Percentiles rank a stretch among this genome's conserved stretches.
Conservation (phyloP, 352 stramenopile genomes). For the Globisporangium radiosum region DNA sequence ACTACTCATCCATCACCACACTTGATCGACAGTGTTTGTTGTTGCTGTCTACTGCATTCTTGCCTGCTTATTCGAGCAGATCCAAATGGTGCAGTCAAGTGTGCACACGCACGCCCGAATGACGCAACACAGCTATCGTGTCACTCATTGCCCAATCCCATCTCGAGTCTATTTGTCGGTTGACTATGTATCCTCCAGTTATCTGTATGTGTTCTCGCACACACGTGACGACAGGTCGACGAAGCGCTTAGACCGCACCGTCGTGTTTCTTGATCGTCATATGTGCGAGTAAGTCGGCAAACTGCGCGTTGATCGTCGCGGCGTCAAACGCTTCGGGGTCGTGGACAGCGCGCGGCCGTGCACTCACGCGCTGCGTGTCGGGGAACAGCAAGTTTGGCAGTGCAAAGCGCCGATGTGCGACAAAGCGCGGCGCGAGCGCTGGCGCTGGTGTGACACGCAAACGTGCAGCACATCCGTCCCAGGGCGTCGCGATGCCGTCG, state of each 20-base stretch:
- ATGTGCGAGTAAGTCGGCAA: slow-evolving; percentile 23
- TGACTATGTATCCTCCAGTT: too few species aligned
- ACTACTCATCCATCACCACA: too few species aligned
- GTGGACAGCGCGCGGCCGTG: slow-evolving; percentile 32
- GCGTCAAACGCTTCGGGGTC: slow-evolving; percentile 52
- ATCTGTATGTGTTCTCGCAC: too few species aligned
- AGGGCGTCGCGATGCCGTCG: slow-evolving; percentile 52
- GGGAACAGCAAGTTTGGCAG: slow-evolving; percentile 68
- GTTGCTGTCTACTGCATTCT: too few species aligned
- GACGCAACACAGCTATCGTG: too few species aligned
- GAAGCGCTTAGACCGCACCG: neutral
- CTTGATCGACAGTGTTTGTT: too few species aligned
- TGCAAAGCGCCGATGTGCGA: slow-evolving; percentile 34
- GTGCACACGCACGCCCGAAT: too few species aligned
- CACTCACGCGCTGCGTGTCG: slow-evolving; percentile 57
- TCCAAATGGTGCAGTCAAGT: too few species aligned
- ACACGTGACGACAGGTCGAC: too few species aligned
- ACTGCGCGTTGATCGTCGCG: slow-evolving; percentile 41
- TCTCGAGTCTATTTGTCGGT: too few species aligned
- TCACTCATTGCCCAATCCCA: too few species aligned
- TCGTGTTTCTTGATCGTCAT: slow-evolving; percentile 19
- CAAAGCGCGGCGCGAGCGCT: slow-evolving; percentile 33
- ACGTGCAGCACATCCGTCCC: slow-evolving; percentile 36
- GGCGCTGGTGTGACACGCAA: slow-evolving; percentile 25
- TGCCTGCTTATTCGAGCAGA: too few species aligned